Percentiles rank a stretch among this genome's conserved stretches.
Evolutionary conservation across 805 yeast genomes (phyloP).

Genomic region (Alloascoidea hylecoeti): DNA sequence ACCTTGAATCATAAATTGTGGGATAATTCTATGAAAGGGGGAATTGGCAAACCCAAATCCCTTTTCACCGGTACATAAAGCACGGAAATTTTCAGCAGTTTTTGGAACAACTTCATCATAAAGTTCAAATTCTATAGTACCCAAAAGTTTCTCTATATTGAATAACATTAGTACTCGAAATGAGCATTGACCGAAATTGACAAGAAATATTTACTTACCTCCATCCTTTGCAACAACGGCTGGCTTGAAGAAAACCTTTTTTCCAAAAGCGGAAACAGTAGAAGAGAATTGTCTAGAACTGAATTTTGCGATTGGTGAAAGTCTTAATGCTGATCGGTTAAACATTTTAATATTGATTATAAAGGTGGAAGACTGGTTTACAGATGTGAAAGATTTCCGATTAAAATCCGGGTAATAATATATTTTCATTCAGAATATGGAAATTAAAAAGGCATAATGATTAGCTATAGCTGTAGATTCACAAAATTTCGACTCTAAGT

Average conservation of each 20-base stretch:
- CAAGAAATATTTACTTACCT: no score
- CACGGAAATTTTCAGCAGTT: conserved; percentile 83
- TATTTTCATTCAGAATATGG: no score
- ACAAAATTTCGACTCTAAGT: no score
- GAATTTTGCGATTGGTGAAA: neutral
- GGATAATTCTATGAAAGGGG: conserved; percentile 79
- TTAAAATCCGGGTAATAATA: no score
- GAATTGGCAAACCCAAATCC: conserved; percentile 66
- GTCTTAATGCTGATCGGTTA: neutral
- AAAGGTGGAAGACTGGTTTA: no score
- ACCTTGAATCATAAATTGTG: conserved; percentile 86
- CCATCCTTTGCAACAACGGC: no score
- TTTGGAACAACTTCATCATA: conserved; percentile 82
- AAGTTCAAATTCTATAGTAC: conserved; percentile 68
- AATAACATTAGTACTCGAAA: neutral
- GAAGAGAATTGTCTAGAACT: neutral
- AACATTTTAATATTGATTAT: no score
- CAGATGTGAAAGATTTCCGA: no score
- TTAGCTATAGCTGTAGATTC: no score
- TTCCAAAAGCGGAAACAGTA: neutral
- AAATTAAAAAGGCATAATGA: no score
- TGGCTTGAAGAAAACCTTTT: neutral
- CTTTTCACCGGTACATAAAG: conserved; percentile 80
- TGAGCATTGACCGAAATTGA: no score
- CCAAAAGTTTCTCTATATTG: neutral